Evolutionary conservation across 805 yeast genomes (phyloP), one percentile per base, ranked within the genome.

Genomic region (Metschnikowia vanudenii): DNA sequence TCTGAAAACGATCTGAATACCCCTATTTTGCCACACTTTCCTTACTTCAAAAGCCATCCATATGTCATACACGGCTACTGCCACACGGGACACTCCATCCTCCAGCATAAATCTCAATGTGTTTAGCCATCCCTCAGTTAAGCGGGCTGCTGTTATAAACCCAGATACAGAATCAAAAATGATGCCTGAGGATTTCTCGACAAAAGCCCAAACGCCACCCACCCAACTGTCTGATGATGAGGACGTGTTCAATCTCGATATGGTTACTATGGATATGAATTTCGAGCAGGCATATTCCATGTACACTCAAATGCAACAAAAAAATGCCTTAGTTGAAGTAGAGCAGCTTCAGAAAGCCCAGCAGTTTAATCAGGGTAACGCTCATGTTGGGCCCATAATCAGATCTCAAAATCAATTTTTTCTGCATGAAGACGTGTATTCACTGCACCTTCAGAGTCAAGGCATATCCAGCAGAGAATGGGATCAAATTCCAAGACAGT

Each of bases 261-360:
- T 68, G 63, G 64, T 68, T 42, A 57, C 69, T 17, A 58, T 61
- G 43, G 75, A 71, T 58, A 71, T 71, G 75, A 71, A 71, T 45
- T 72, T 73, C 43, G 76, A 73, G 60, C 74, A 71, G 58, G 75
- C 75, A 11, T 73, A 70, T 51, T 52, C 61, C 29, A 65, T 69
- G 68, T 73, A 71, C 57, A 57, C 63, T 34, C 62, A 60, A 35
- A 54, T 71, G 40, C 75, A 71, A 53, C 72, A 69, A 40, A 69
- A 68, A 41, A 57, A 62, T 35, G 74, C 74, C 18, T 18, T 61
- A 18, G 52, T 52, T 29, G 67, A 65, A 17, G 59, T 71, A 16
- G 75, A 69, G 46, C 64, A 64, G 45, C 65, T 73, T 48, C 69
- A 69, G 46, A 62, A 62, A 52, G 71, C 65, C 1, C 75, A 71